Conservation (phyloP, 805 yeast genomes). For the Kockiozyma suomiensis region DNA sequence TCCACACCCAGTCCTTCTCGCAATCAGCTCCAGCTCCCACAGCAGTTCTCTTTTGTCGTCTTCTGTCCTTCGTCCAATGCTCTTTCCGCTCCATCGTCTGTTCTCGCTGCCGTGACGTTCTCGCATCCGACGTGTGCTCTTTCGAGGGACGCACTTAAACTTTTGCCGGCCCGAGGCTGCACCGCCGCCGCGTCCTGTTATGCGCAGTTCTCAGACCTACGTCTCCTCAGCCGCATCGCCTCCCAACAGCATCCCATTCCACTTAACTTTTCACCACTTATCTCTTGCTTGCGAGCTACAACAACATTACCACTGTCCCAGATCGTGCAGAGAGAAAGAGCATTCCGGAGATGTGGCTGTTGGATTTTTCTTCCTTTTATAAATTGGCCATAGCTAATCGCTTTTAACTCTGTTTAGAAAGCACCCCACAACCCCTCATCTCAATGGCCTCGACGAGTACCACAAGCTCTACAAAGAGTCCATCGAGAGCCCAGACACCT, state of each 20-base stretch:
- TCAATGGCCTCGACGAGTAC: conserved; percentile 69
- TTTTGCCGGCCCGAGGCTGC: not conserved
- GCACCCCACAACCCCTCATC: conserved; percentile 60
- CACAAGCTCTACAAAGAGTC: conserved; percentile 69
- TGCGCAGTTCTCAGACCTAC: conserved; percentile 13
- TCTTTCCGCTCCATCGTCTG: not conserved
- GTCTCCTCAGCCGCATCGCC: not conserved
- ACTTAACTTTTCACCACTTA: too few relatives aligned
- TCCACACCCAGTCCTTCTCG: not conserved
- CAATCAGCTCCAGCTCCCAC: not conserved
- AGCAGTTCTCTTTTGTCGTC: not conserved
- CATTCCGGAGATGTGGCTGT: too few relatives aligned
- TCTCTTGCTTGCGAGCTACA: too few relatives aligned
- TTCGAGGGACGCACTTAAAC: not conserved
- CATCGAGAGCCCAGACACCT: conserved; percentile 73
- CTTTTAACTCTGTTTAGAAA: conserved; percentile 18
- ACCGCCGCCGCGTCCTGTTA: not conserved
- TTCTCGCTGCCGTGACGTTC: not conserved
- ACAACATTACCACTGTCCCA: too few relatives aligned
- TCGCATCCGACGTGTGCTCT: not conserved
- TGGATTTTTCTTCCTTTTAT: too few relatives aligned
- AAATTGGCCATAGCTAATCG: too few relatives aligned
- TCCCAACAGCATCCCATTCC: not conserved
- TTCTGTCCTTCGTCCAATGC: not conserved
- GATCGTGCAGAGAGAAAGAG: not conserved